Evolutionary conservation across 2,329 filamentous ascomycete species (phyloP), one percentile per base, ranked within the genome.

Genomic region (Aspergillus ibericus): DNA sequence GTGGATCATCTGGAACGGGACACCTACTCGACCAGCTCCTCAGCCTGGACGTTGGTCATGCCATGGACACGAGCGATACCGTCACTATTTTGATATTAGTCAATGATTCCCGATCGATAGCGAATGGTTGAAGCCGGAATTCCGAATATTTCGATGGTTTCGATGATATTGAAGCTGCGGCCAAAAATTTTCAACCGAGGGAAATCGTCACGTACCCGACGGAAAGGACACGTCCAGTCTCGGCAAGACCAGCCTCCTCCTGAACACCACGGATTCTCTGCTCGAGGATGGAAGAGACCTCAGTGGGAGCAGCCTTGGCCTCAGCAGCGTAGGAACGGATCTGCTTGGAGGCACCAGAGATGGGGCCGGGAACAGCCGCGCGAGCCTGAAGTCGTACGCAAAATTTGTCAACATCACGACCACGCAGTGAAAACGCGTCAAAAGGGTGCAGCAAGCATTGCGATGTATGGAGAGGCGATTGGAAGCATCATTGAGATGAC

Each of bases 31-130:
- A 99, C 95, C 80, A 99, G 90, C 87, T 99, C 95, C 85, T 99
- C 95, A 74, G 95, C 93, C 87, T 99, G 95, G 83, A 99, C 95
- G 81, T 99, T 99, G 90, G 88, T 91, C 92, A 99, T 93, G 79
- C 95, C 95, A 83, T 99, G 93, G 73, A 99, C 93, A 93, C 95
- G 93, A 80, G 95, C 95, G 78, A 99, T 99, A 96, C 95, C 95
- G 85, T 99, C 95, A 95, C 95, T 98, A 73, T 80, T 64, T 53
- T 55, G 59, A 60, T 59, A 59, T 69, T 61, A 69, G 67, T 59
- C 38, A 48, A 61, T 60, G 50, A 44, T 34, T 44, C 5, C 13
- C 12, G 42, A 16, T 49, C 25, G 18, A 25, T 20, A 12, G n/a
- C 25, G 50, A 54, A 53, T n/a, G 42, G 22, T 32, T 32, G 7